Percentiles rank a stretch among this genome's conserved stretches.
These are phyloP conservation scores for Colletotrichum navitas DNA, from an alignment of 2,329 filamentous ascomycete species.

Conservation along the genomic window DNA sequence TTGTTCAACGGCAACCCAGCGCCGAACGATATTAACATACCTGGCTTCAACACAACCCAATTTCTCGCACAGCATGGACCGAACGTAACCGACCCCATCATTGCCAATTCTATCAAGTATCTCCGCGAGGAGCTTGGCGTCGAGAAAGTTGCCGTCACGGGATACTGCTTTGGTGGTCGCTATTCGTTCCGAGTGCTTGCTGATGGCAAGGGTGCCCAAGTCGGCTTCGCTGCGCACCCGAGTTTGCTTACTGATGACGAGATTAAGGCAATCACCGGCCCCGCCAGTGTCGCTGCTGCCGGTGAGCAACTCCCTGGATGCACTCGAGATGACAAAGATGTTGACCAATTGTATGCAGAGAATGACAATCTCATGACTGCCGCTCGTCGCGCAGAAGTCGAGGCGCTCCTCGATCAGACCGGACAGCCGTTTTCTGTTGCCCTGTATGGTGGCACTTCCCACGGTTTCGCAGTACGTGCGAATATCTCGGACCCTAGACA, in stretches of 20 bases:
- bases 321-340: neutral
- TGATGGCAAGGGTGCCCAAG: slow-evolving; percentile 66
- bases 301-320: slow-evolving; percentile 53
- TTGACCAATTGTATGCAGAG: slow-evolving; percentile 54
- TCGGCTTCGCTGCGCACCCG: slow-evolving; percentile 74
- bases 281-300: slow-evolving; percentile 73
- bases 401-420: slow-evolving; percentile 68
- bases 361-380: slow-evolving; percentile 70
- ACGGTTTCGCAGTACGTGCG: slow-evolving; percentile 80
- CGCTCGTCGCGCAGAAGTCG: slow-evolving; percentile 65
- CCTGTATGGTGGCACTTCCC: slow-evolving; percentile 75
- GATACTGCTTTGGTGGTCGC: slow-evolving; percentile 76
- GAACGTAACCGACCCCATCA: slow-evolving; percentile 59
- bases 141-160: slow-evolving; percentile 66
- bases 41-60: slow-evolving; percentile 56
- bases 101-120: slow-evolving; percentile 60
- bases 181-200: slow-evolving; percentile 67
- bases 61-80: slow-evolving; percentile 58
- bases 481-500: slow-evolving; percentile 65
- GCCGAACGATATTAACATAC: slow-evolving; percentile 51
- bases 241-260: slow-evolving; percentile 71
- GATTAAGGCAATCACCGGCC: slow-evolving; percentile 66
- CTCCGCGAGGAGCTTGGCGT: slow-evolving; percentile 62
- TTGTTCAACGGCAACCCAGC: slow-evolving; percentile 72
- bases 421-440: slow-evolving; percentile 74